Evolutionary conservation across 1,284 basidiomycete species (phyloP), one percentile per base, ranked within the genome.

Genomic region (Exsudoporus floridanus): DNA sequence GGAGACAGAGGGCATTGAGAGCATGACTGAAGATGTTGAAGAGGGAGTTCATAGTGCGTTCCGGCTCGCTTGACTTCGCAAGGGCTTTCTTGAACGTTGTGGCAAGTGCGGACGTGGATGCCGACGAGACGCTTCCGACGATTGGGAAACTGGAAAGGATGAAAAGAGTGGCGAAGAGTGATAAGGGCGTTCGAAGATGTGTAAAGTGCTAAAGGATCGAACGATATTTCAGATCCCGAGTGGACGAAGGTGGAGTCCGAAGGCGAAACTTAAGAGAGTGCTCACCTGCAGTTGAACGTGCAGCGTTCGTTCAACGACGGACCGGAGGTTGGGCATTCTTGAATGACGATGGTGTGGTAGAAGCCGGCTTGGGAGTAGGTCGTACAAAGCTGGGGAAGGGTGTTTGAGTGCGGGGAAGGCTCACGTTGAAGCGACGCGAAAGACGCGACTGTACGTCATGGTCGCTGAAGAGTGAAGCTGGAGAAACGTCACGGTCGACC

Each of bases 1-100:
- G 55, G 45, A 69, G 53, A 35, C 41, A 64, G n/a, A 52, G 46
- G 3, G 52, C 31, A 21, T 52, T 52, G 42, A 70, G 27, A 12
- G 61, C 46, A 30, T 42, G 46, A 18, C 47, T 37, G 4, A 66
- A 34, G 30, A 38, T 19, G 23, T 40, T 9, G 39, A 64, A 53
- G 27, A 69, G 30, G 25, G 46, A 21, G 3, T 27, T 28, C 7
- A 60, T 12, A 19, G 48, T 18, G 16, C 36, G 34, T 27, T 49
- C 30, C 7, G 43, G 35, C 7, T 36, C 31, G 35, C 35, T 38
- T 37, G 38, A 30, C 41, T 40, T 52, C 16, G 45, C 23, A n/a
- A 66, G 28, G 36, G 49, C 18, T 21, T 46, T 61, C n/a, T 31
- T 10, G 16, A 62, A 50, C 7, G 33, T 33, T 21, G 49, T 52